Evolutionary conservation across 352 stramenopile genomes (phyloP).

Genomic region (Blastocystis sp.): DNA sequence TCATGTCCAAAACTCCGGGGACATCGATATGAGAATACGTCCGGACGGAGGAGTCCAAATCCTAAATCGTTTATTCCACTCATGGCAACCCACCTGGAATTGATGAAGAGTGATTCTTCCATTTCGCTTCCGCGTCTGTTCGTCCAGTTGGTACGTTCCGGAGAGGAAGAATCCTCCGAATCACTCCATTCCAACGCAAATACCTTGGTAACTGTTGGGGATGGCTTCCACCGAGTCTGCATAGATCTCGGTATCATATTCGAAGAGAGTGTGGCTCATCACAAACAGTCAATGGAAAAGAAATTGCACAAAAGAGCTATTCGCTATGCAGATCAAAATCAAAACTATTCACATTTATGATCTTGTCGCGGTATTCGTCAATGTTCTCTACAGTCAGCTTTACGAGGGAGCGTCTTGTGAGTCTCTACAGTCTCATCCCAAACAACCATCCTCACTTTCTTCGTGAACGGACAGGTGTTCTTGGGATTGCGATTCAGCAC

Average conservation of each 20-base stretch:
- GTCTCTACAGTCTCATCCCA: constrained; percentile 13
- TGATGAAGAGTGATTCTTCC: constrained; percentile 50
- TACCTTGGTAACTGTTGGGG: constrained; percentile 39
- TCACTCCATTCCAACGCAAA: background rate
- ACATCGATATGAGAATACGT: background rate
- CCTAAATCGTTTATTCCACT: background rate
- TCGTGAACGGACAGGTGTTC: constrained; percentile 61
- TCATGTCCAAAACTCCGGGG: constrained; percentile 52
- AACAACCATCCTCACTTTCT: constrained; percentile 14
- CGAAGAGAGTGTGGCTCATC: constrained; percentile 15
- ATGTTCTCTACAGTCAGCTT: constrained; percentile 59
- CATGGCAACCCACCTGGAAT: background rate
- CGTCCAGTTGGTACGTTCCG: constrained; percentile 51
- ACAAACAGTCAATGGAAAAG: background rate
- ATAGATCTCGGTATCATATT: constrained; percentile 36
- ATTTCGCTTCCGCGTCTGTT: constrained; percentile 4
- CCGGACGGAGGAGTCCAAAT: background rate
- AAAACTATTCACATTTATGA: constrained; percentile 50
- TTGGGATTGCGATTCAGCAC: constrained; percentile 59
- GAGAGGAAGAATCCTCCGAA: constrained; percentile 39
- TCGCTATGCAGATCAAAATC: constrained; percentile 33
- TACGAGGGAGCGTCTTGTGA: constrained; percentile 58
- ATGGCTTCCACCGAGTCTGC: constrained; percentile 47
- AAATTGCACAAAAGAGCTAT: background rate
- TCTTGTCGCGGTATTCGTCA: constrained; percentile 60